Conservation (phyloP, 2,329 filamentous ascomycete genomes). For the Epichloe bromicola region DNA sequence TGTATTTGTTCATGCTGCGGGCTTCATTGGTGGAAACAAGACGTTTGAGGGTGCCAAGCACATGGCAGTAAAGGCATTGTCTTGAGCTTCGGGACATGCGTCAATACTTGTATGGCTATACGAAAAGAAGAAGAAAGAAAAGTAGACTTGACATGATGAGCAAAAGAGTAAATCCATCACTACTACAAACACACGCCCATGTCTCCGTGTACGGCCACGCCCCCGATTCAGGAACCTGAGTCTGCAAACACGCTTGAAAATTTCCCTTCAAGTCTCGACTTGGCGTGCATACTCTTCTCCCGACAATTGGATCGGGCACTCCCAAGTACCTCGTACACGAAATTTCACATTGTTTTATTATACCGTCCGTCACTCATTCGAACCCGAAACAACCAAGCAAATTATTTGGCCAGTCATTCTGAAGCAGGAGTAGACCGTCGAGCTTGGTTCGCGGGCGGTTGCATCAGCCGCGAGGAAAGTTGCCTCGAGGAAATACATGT, state of each 20-base stretch:
- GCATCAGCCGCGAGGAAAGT: background rate
- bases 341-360: background rate
- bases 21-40: constrained; percentile 93
- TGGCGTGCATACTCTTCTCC: background rate
- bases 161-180: background rate
- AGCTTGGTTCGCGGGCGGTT: background rate
- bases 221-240: background rate
- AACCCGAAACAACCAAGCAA: background rate
- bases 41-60: constrained; percentile 76
- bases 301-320: background rate
- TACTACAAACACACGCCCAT: constrained; percentile 1
- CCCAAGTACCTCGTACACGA: background rate
- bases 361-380: background rate
- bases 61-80: constrained; percentile 70
- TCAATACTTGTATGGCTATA: background rate
- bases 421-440: background rate
- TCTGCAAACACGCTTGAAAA: background rate
- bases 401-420: background rate
- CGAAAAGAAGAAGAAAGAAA: background rate
- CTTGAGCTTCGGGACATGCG: constrained; percentile 4
- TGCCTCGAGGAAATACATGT: background rate
- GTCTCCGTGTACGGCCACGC: background rate
- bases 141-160: background rate
- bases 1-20: constrained; percentile 86
- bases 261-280: background rate